Base-by-base conservation (phyloP, 306 rosid genomes). In the Ziziphus jujuba region DNA sequence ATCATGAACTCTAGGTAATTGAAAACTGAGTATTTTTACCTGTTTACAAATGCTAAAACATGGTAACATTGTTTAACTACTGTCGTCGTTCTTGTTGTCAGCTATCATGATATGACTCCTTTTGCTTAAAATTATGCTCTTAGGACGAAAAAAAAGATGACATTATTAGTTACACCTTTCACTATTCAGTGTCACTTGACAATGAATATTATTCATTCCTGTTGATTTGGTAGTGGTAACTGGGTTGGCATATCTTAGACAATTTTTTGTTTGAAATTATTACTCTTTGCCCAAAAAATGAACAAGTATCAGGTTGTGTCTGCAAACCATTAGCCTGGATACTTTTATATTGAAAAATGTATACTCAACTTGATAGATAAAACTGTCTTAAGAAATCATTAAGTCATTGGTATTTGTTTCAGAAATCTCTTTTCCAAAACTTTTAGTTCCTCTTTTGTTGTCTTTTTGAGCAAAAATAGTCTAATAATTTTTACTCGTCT, bases 91-190 rank as follows among this genome's bases (percentile, higher is more conserved):
- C n/a, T 10, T 64, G 40, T 49, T 48, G 36, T 23, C 12, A n/a
- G 28, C 50, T 65, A 52, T 65, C 50, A 28, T n/a, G 23, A 20
- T 35, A 47, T 65, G 13, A 19, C 28, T 5, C 12, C 70, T 31
- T 14, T 48, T 63, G 25, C 16, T 28, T 22, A 63, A 59, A 11
- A 59, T 2, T 48, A 23, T 19, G 49, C 3, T 65, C 43, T 31
- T 19, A 10, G 33, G 25, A 43, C 21, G 33, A 1, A 50, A 31
- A 31, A 65, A 25, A 20, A 50, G 51, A 28, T 56, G 19, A 31
- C 28, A 65, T 65, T 22, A 65, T 65, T 65, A 24, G 38, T 15
- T 47, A n/a, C 51, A n/a, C 59, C 58, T 33, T 31, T 65, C 58
- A 49, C 56, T 28, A 1, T 4, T 28, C 33, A 28, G 33, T 33